Base-by-base conservation (phyloP, 331 rosid species). In the Quercus lobata region DNA sequence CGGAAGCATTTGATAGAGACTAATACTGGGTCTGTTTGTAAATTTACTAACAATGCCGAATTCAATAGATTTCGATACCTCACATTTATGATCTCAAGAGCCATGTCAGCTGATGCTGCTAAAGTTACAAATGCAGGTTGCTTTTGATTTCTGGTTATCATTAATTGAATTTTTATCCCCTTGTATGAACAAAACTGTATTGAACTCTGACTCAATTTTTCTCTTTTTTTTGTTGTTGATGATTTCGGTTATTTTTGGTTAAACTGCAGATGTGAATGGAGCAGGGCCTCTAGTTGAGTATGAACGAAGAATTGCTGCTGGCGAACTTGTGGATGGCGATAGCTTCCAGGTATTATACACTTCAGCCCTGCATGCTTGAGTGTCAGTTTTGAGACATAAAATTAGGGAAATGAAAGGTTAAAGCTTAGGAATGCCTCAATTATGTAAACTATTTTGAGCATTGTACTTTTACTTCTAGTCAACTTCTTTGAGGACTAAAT, bases 241-340 rank as follows among this genome's bases (percentile, higher is more conserved):
- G 81, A 58, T 79, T 74, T 75, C 61, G 46, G 16, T 69, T 69
- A 24, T 76, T 80, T 68, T 57, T 74, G 81, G 35, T 68, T 81
- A 74, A 55, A 56, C 69, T 79, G 44, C 91, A 89, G 96, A 87
- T 69, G 74, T 63, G 63, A 86, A 65, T 63, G 76, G 79, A 76
- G 90, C 82, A 14, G 99, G 99, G 70, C 99, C 99, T 55, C 97
- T 96, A 77, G 91, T 96, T 69, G 99, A 96, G 86, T 96, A 96
- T 78, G 98, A 90, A 86, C 86, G 97, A 77, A 86, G 96, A 87
- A 93, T 90, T 86, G 86, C 90, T 10, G 76, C 62, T 1, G 97
- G 98, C 22, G 98, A 91, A 73, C 97, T 96, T 72, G 89, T 81
- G 75, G 98, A 93, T 46, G 99, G 99, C 12, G 99, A 96, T 84